Base-by-base conservation (phyloP, 495 filamentous ascomycete species). In the Aspergillus sparsus region DNA sequence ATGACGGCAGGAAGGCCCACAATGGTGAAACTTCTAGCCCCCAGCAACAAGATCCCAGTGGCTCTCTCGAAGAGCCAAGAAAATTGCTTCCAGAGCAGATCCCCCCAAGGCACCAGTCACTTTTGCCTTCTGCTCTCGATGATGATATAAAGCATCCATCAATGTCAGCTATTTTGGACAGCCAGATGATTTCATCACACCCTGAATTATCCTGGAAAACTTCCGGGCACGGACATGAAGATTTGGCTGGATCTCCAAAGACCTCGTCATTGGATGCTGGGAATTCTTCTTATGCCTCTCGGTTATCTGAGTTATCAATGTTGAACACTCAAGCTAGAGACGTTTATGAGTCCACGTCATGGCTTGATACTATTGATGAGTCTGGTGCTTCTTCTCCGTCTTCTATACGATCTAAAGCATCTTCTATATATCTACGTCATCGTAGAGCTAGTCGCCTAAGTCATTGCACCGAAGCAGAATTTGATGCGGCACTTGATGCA, bases 331-430 rank as follows among this genome's bases (percentile, higher is more conserved):
- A 62, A 7, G 55, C 21, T 4, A 66, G 60, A 41, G 85, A 80
- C 34, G 77, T 80, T 33, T 90, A 89, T 58, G 90, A 90, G 60
- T 90, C 92, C 12, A 89, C 89, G 21, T 96, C 93, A 6, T 98
- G 94, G 94, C 75, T 98, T 8, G 92, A 97, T 68, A 95, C 94
- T 0, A 98, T 98, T 55, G 93, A 98, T 72, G 94, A 98, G 69
- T 97, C 92, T 8, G 91, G 88, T 35, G 88, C 85, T 13, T 96
- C 93, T 21, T 87, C 85, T 6, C 79, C 85, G 18, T 89, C 90
- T 3, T 96, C 91, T n/a, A 80, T 90, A 2, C 89, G 92, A 70
- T 95, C 93, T 0, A 78, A 89, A 53, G 84, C 86, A 7, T 93
- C 89, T 3, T 89, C 86, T 3, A 69, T 88, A 44, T 85, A 84